A percentile compares a stretch with the other conserved stretches of the same genome.
phyloP scores from a whole-genome alignment of 768 basidiomycete genomes.

The Boletus rubroflammeus region DNA sequence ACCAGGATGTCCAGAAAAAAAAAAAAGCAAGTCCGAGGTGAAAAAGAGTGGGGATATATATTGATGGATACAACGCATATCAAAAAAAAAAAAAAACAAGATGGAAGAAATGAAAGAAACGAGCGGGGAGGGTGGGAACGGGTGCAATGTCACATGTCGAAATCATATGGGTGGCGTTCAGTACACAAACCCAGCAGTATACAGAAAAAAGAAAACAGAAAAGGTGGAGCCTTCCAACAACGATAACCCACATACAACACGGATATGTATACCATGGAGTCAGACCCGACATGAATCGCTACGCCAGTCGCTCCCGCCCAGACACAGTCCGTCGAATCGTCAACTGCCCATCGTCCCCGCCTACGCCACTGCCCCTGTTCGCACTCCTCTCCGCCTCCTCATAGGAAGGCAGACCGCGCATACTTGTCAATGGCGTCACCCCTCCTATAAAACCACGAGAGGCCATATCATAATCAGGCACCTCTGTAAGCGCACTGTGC shows the following conservation, averaged over 20 bases:
- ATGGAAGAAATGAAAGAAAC: neutral
- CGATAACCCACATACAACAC: neutral
- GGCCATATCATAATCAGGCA: conserved; percentile 85
- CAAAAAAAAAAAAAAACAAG: neutral
- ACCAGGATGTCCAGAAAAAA: neutral
- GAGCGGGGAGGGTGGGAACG: neutral
- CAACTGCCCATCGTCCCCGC: conserved; percentile 5
- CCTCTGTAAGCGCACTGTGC: conserved; percentile 65
- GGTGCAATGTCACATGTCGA: no score
- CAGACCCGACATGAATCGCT: neutral
- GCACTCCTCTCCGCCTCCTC: conserved; percentile 53
- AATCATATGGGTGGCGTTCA: neutral
- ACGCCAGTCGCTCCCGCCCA: neutral
- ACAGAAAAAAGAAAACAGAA: neutral
- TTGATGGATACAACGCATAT: neutral
- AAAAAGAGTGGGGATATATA: neutral
- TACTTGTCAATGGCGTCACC: conserved; percentile 76
- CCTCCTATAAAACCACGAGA: conserved; percentile 88
- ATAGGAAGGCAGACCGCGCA: conserved; percentile 81
- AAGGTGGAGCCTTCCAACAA: neutral
- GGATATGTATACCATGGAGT: neutral
- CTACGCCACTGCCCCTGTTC: neutral
- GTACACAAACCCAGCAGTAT: neutral
- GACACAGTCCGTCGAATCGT: conserved; percentile 4
- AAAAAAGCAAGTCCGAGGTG: neutral